These are phyloP conservation scores for Populus ilicifolia DNA, from an alignment of 345 rosid genomes.

Conservation along the genomic window DNA sequence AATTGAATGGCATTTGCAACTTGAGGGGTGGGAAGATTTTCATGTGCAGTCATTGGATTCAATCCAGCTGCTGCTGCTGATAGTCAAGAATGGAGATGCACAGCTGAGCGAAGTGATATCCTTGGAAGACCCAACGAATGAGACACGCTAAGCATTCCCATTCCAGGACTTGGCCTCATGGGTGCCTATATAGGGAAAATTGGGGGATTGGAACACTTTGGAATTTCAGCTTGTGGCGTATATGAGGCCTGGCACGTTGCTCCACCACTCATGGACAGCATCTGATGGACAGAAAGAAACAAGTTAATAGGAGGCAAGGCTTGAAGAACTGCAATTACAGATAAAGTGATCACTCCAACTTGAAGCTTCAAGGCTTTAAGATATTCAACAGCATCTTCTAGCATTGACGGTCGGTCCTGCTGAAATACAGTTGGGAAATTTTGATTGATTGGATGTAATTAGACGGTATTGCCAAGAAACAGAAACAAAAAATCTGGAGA, in stretches of 20 bases:
- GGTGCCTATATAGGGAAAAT: not conserved
- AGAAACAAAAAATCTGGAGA: too few species aligned
- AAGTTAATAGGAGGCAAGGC: not conserved
- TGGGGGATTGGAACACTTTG: not conserved
- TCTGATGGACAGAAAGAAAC: not conserved
- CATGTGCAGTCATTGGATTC: too few species aligned
- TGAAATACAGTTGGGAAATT: not conserved
- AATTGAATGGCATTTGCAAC: too few species aligned
- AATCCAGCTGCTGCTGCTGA: too few species aligned
- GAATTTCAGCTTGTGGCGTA: not conserved
- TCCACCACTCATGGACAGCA: not conserved
- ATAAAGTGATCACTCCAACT: not conserved
- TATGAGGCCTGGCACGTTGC: not conserved
- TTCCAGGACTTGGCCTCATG: not conserved
- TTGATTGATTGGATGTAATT: too few species aligned
- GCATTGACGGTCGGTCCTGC: not conserved
- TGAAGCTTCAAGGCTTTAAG: not conserved
- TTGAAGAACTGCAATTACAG: not conserved
- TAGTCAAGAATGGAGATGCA: too few species aligned
- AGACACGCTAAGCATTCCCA: not conserved
- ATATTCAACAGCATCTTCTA: not conserved
- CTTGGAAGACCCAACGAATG: not conserved
- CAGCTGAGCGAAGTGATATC: too few species aligned
- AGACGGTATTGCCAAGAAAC: too few species aligned
- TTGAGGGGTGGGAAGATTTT: too few species aligned